Base-by-base conservation (phyloP, 2,329 filamentous ascomycete species). In the Torrubiellomyces zombiae region DNA sequence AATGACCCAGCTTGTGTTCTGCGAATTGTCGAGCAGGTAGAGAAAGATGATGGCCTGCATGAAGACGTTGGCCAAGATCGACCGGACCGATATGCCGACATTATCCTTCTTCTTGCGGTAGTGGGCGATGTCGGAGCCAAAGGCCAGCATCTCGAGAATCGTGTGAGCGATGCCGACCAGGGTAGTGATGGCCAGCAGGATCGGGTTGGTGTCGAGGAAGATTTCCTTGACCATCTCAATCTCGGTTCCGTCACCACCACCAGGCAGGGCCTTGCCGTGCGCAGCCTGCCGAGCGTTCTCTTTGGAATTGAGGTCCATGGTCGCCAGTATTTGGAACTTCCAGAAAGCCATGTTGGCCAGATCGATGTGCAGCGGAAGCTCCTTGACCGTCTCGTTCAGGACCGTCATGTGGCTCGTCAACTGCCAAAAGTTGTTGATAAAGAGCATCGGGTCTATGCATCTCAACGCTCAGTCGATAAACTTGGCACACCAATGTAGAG, bases 31-130 rank as follows among this genome's bases (percentile, higher is more conserved):
- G 41, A 98, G 58, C 16, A 98, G 67, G 53, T 98, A 98, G 22
- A 98, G 64, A 66, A 98, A 91, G 51, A 98, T 94, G 44, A 95
- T 66, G 6, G 66, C 52, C 53, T 98, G 89, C 89, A 98, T 98
- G 51, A 95, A 85, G 33, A 95, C 85, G 44, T 95, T 98, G 47
- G 81, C 83, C 29, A 98, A 61, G 43, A 98, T 98, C 16, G 86
- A 91, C 29, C 89, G 82, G 31, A 98, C 78, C 1, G 85, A 94
- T 22, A 93, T 92, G 34, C 89, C 89, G 15, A 98, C 79, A 30
- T 93, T 89, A 57, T 95, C 91, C 63, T 98, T 98, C 75, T 98
- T 98, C 62, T 95, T 94, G 47, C 85, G 81, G 71, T 89, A 98
- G 55, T 98, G 89, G 24, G 83, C 73, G 47, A 98, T 93, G 47